Conservation (phyloP, 1,139 yeast genomes). For the Yamadazyma siamensis region DNA sequence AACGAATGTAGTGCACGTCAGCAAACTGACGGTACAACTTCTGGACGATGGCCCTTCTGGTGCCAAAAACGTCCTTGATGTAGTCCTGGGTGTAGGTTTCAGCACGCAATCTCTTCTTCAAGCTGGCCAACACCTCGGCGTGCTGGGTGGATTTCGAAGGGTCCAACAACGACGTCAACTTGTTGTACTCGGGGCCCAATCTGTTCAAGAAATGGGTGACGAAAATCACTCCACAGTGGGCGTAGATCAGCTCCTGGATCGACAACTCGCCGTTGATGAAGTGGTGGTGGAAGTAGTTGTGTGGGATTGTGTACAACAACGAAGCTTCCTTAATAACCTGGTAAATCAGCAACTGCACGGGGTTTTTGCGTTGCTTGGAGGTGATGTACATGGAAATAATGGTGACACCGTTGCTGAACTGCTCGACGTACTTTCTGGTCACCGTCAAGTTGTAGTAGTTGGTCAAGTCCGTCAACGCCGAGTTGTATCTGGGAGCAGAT, state of each 20-base stretch:
- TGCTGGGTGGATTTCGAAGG: conserved; percentile 57
- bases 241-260: conserved; percentile 90
- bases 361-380: conserved; percentile 40
- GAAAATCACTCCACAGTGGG: conserved; percentile 90
- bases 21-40: conserved; percentile 92
- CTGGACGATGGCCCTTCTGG: conserved; percentile 69
- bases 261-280: conserved; percentile 79
- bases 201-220: conserved; percentile 93
- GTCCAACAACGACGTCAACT: conserved; percentile 64
- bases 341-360: conserved; percentile 72
- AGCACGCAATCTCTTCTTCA: conserved; percentile 86
- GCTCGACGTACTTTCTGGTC: conserved; percentile 90
- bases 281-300: conserved; percentile 71
- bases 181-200: conserved; percentile 84
- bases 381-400: conserved; percentile 83
- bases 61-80: conserved; percentile 72
- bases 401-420: conserved; percentile 85
- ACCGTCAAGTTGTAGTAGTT: conserved; percentile 85
- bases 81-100: conserved; percentile 90
- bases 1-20: conserved; percentile 77
- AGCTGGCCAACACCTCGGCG: conserved; percentile 71
- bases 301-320: conserved; percentile 85
- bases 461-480: conserved; percentile 84
- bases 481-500: conserved; percentile 81
- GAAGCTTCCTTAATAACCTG: conserved; percentile 96